phyloP scores from a whole-genome alignment of 768 basidiomycete genomes.

The Trametes coccinea region DNA sequence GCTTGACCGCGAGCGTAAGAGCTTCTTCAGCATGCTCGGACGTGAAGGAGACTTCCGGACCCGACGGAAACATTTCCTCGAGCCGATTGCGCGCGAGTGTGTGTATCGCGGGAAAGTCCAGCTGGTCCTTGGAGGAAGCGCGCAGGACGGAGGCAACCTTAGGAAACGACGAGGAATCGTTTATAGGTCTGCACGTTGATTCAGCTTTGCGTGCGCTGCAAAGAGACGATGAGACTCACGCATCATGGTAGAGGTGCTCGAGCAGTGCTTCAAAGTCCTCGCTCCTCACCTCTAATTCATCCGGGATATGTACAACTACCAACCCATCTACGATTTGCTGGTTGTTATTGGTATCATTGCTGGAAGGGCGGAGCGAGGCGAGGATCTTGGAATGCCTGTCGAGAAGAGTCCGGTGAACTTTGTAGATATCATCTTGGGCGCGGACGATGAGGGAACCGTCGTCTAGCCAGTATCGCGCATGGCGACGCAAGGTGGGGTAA shows the following conservation, averaged over 20 bases:
- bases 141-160: constrained; percentile 58
- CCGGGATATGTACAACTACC: constrained; percentile 36
- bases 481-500: constrained; percentile 25
- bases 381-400: constrained; percentile 48
- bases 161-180: constrained; percentile 42
- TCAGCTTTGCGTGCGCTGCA: constrained; percentile 10
- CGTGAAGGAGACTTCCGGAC: constrained; percentile 41
- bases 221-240: constrained; percentile 45
- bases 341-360: not conserved
- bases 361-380: constrained; percentile 15
- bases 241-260: constrained; percentile 67
- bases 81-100: constrained; percentile 44
- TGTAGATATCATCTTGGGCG: constrained; percentile 49
- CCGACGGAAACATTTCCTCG: constrained; percentile 48
- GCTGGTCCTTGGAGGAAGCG: constrained; percentile 51
- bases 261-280: constrained; percentile 58
- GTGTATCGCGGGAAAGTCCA: constrained; percentile 60
- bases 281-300: constrained; percentile 38
- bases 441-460: constrained; percentile 61
- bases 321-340: not conserved
- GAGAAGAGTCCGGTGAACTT: constrained; percentile 55
- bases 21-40: constrained; percentile 54
- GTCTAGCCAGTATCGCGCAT: constrained; percentile 63
- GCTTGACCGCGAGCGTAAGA: constrained; percentile 49
- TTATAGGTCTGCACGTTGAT: constrained; percentile 44